A percentile compares a stretch with the other conserved stretches of the same genome.
Evolutionary conservation across 257 asterid genomes (phyloP).

Genomic region (Lycium barbarum): DNA sequence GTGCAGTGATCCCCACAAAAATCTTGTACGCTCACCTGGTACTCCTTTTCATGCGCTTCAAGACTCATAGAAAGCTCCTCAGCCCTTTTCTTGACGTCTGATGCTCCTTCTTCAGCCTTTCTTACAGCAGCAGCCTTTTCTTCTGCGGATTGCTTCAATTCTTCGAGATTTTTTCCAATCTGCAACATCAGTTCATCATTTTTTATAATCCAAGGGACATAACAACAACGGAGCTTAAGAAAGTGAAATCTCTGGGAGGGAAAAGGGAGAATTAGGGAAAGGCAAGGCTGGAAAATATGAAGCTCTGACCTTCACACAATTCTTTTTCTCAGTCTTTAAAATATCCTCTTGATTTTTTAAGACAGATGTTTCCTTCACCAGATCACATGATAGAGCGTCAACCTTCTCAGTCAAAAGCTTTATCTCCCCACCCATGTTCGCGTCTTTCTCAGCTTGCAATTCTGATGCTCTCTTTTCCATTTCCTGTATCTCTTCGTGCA

Average conservation of each 20-base stretch:
- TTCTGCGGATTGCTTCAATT: slow-evolving; percentile 76
- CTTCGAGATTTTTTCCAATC: slow-evolving; percentile 76
- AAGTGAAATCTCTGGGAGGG: background rate
- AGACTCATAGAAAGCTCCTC: slow-evolving; percentile 80
- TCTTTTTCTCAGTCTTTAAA: slow-evolving; percentile 71
- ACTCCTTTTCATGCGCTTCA: slow-evolving; percentile 89
- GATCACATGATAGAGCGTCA: slow-evolving; percentile 76
- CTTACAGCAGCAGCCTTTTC: slow-evolving; percentile 71
- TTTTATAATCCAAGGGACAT: slow-evolving; percentile 4
- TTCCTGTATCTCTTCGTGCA: slow-evolving; percentile 64
- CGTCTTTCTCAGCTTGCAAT: slow-evolving; percentile 76
- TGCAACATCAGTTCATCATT: slow-evolving; percentile 39
- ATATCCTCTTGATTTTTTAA: slow-evolving; percentile 76
- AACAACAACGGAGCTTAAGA: background rate
- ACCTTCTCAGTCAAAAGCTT: slow-evolving; percentile 76
- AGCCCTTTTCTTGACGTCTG: slow-evolving; percentile 64
- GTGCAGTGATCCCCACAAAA: background rate
- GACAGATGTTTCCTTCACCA: slow-evolving; percentile 79
- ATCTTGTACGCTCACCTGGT: slow-evolving; percentile 57
- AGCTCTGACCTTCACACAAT: slow-evolving; percentile 63
- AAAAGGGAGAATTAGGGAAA: background rate
- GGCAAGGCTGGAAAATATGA: slow-evolving; percentile 22
- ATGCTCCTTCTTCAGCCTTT: slow-evolving; percentile 87
- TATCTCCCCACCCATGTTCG: slow-evolving; percentile 89
- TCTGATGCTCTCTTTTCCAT: slow-evolving; percentile 71